Base-by-base conservation (phyloP, 2,329 filamentous ascomycete species). In the Hirsutella rhossiliensis region DNA sequence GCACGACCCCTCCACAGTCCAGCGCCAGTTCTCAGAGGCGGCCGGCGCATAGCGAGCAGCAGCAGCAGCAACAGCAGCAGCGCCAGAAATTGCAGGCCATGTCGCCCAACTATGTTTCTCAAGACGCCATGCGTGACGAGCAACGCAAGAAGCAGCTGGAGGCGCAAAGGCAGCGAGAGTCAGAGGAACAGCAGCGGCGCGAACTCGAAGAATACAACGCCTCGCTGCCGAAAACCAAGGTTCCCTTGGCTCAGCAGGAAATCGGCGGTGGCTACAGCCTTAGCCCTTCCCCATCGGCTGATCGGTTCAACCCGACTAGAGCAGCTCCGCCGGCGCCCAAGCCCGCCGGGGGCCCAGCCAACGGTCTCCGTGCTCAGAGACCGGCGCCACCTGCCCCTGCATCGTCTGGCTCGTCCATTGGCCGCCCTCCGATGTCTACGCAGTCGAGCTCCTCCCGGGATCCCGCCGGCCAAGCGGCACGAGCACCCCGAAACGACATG, bases 141-240 rank as follows among this genome's bases (percentile, higher is more conserved):
- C 70, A 78, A 54, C 74, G 76, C 30, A 75, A 80, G 56, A 76
- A 78, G 55, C 78, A 84, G 56, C 57, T 71, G 7, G 78, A 84
- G 51, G 66, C 74, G 29, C 76, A 80, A 52, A 66, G 68, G 45
- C 67, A 72, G 49, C 65, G 68, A 37, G 75, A 81, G 50, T 67
- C 72, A 2, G 76, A 80, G 50, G 82, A 87, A 53, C 77, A 81
- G 55, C 75, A 75, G 43, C 75, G 85, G 44, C 78, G 82, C 51
- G 87, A 95, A 42, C 72, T 86, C 53, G 88, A 92, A 58, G 86
- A 80, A 17, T 96, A 95, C 64, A 95, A 97, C 62, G 84, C 87
- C 31, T 87, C 86, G 20, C 67, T 96, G 47, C 90, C 88, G 29
- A 84, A 94, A 69, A 81, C 75, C 50, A 87, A 86, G 59, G 67